Percentiles rank a stretch among this genome's conserved stretches.
Conservation (phyloP, 2,329 filamentous ascomycete genomes). For the Monosporascus sp. region DNA sequence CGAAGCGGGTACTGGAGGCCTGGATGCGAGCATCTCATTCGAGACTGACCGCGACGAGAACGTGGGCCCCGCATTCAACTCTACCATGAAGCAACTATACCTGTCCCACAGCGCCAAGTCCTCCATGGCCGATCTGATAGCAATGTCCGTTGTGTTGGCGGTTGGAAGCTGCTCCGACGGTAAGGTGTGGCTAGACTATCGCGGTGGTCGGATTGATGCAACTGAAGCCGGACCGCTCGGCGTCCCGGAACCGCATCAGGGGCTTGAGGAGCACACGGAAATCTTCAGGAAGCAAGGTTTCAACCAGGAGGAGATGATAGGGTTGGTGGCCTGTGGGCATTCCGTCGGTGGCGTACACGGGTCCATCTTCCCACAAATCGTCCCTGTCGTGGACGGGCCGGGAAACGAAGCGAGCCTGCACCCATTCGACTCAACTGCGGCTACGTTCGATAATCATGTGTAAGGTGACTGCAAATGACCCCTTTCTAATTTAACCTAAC, state of each 20-base stretch:
- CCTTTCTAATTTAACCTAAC: background rate
- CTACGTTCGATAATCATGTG: slow-evolving; percentile 16
- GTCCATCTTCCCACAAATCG: background rate
- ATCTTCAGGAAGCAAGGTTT: slow-evolving; percentile 21
- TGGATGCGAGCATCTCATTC: slow-evolving; percentile 26
- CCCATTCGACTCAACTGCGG: slow-evolving; percentile 16
- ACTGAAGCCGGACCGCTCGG: slow-evolving; percentile 19
- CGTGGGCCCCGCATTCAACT: slow-evolving; percentile 22
- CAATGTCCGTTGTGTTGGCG: slow-evolving; percentile 24
- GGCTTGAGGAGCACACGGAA: slow-evolving; percentile 18
- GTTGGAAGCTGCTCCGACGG: slow-evolving; percentile 21
- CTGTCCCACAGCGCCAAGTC: slow-evolving; percentile 4
- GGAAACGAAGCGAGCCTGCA: background rate
- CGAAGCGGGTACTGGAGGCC: slow-evolving; percentile 18
- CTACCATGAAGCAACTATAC: slow-evolving; percentile 15
- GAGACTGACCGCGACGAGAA: slow-evolving; percentile 23
- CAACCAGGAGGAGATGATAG: slow-evolving; percentile 20
- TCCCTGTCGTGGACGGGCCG: slow-evolving; percentile 9
- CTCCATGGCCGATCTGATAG: slow-evolving; percentile 23
- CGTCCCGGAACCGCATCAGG: slow-evolving; percentile 20
- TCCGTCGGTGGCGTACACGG: slow-evolving; percentile 13
- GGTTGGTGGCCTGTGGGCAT: slow-evolving; percentile 22
- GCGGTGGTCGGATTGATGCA: slow-evolving; percentile 22
- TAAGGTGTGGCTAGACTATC: slow-evolving; percentile 19
- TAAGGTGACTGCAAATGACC: background rate